Evolutionary conservation across 1,284 basidiomycete species (phyloP), one percentile per base, ranked within the genome.

Genomic region (Marasmius sp.): DNA sequence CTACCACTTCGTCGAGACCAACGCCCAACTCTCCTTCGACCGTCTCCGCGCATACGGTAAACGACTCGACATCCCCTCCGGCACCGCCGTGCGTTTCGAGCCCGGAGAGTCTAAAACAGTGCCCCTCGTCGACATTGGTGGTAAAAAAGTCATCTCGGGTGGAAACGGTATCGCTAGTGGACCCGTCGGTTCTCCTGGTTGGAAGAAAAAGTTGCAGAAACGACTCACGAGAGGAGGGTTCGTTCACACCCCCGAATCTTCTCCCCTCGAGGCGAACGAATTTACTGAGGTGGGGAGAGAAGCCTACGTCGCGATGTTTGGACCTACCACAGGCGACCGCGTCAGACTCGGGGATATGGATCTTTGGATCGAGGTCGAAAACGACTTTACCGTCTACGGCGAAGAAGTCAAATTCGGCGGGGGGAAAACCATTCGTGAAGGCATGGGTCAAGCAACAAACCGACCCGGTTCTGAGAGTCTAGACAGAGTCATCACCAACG

Each of bases 321-420:
- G 97, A 0, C 97, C 97, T 0, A 99, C 97, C 0, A 85, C 85
- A 1, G 97, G 97, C 0, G 97, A 99, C 75, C 81, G 88, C 43
- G 84, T 99, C 20, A 82, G 94, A 45, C 81, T 99, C 16, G 97
- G 89, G 10, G 97, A 99, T 72, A 96, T 94, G 6, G 79, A 82
- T 37, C 83, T 99, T 11, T 99, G 95, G 95, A 83, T 98, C 66
- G 87, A 96, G 74, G 91, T 99, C 3, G 97, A 99, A 74, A 80
- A 85, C 41, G 97, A 99, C 70, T 83, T 84, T 85, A 89, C 93
- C 3, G 77, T 84, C 1, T 95, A 95, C 70, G 94, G 97, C 9
- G 97, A 99, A 67, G 97, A 99, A 78, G 90, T 93, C 79, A 99
- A 98, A 75, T 99, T 99, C 70, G 97, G 97, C 12, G 97, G 97